Conservation (phyloP, 1,284 basidiomycete species). For the Cryptococcus neoformans region DNA sequence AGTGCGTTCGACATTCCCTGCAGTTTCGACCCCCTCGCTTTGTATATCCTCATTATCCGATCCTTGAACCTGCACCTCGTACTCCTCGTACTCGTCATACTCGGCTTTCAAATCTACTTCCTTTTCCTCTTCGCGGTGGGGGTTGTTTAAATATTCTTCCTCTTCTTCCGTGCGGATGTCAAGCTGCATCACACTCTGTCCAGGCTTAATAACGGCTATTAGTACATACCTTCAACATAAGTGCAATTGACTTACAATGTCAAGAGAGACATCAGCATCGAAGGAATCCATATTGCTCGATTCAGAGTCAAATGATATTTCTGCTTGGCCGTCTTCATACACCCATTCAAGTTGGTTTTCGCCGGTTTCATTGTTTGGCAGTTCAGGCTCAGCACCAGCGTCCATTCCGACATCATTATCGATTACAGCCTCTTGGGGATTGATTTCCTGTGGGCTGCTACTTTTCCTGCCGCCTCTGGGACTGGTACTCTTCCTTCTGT, state of each 20-base stretch:
- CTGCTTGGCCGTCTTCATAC: constrained; percentile 26
- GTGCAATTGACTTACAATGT: constrained; percentile 22
- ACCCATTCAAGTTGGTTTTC: constrained; percentile 23
- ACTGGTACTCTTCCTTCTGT: constrained; percentile 32
- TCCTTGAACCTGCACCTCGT: constrained; percentile 7
- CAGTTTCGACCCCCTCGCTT: background rate
- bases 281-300: constrained; percentile 29
- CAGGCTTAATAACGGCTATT: constrained; percentile 16
- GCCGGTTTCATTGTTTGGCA: constrained; percentile 21
- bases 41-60: constrained; percentile 8
- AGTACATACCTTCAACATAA: background rate
- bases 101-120: constrained; percentile 4
- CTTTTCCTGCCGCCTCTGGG: constrained; percentile 25
- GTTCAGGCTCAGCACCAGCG: constrained; percentile 7
- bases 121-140: constrained; percentile 2
- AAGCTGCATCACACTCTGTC: constrained; percentile 21
- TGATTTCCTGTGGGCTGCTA: constrained; percentile 4
- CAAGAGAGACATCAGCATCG: constrained; percentile 36
- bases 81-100: constrained; percentile 5
- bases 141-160: constrained; percentile 6
- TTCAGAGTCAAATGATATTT: constrained; percentile 30
- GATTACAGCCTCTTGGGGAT: background rate
- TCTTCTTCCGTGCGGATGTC: constrained; percentile 6
- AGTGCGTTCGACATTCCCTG: constrained; percentile 6
- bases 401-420: constrained; percentile 6